Base-by-base conservation (phyloP, 2,329 filamentous ascomycete genomes). In the Verticillium alfalfae region DNA sequence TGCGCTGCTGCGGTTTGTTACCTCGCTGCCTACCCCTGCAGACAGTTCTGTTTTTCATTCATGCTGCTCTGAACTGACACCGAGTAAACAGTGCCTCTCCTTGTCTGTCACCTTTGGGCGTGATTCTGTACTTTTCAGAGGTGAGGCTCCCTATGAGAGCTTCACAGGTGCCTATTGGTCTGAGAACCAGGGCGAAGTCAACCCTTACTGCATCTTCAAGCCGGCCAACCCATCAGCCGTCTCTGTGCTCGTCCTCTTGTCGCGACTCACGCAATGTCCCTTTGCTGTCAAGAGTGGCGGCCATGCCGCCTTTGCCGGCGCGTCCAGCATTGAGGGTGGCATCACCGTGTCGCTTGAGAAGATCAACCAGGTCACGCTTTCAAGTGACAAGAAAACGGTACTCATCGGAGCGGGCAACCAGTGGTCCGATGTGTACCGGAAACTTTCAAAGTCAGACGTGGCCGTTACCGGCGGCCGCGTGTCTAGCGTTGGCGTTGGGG, bases 231-330 rank as follows among this genome's bases (percentile, higher is more conserved):
- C 70, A 2, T 58, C 61, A 6, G 67, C 71, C 4, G 69, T 73
- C 4, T 72, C 72, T 4, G 63, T 70, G 2, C 63, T 66, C 9
- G 64, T 74, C 5, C 58, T 71, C 16, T 60, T 70, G 1, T 64
- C 67, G 5, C 69, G 68, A 13, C 66, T 66, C 18, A 71, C 68
- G 8, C 63, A 66, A 18, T 74, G 72, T 65, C 60, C 62, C 37
- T 80, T 80, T 65, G 76, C 79, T 0, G 73, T 76, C 37, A 76
- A 76, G 52, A 76, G 77, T 60, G 79, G 79, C n/a, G 80, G 79
- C 0, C 80, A 82, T 64, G 72, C 75, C 6, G 71, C 75, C 5
- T 77, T 78, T 64, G 70, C 72, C 0, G 75, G 74, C 7, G 70
- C 73, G 3, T 76, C 78, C 0, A 79, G 70, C 34, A 74, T 72